Conservation (phyloP, 1,139 yeast species). For the Geotrichum aggregatum region DNA sequence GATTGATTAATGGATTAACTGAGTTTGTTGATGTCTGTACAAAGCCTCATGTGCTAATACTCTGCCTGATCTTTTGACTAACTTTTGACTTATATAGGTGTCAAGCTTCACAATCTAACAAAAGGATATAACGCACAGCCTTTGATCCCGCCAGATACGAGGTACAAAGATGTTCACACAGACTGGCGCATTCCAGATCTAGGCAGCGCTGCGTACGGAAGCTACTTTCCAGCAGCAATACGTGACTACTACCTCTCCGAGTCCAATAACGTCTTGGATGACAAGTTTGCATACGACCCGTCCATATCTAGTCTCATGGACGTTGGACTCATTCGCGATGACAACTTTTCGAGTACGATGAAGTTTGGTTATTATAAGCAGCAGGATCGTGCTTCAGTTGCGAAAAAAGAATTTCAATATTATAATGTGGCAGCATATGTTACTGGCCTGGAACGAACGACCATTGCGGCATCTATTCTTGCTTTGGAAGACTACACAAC, state of each 20-base stretch:
- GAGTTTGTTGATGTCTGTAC: not conserved
- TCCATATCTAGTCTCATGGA: constrained; percentile 13
- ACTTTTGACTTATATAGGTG: not conserved
- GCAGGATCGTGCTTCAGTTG: no score
- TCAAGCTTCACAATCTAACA: constrained; percentile 12
- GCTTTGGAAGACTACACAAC: not conserved
- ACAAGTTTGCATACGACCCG: constrained; percentile 12
- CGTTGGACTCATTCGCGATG: constrained; percentile 15
- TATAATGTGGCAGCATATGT: constrained; percentile 16
- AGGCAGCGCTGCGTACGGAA: not conserved
- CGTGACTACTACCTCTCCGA: constrained; percentile 5
- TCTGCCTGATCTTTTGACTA: not conserved
- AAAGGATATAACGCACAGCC: constrained; percentile 15
- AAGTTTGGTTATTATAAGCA: no score
- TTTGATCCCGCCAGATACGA: constrained; percentile 13
- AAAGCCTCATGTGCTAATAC: no score
- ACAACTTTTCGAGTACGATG: not conserved
- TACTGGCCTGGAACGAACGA: constrained; percentile 17
- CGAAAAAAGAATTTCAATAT: not conserved
- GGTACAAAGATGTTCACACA: not conserved
- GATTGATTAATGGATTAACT: not conserved
- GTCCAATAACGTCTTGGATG: constrained; percentile 4
- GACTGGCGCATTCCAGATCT: not conserved
- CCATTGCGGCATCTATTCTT: constrained; percentile 15
- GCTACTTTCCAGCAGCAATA: not conserved